Evolutionary conservation across 495 filamentous ascomycete genomes (phyloP), one percentile per base, ranked within the genome.

Genomic region (Xylaria telfairii): DNA sequence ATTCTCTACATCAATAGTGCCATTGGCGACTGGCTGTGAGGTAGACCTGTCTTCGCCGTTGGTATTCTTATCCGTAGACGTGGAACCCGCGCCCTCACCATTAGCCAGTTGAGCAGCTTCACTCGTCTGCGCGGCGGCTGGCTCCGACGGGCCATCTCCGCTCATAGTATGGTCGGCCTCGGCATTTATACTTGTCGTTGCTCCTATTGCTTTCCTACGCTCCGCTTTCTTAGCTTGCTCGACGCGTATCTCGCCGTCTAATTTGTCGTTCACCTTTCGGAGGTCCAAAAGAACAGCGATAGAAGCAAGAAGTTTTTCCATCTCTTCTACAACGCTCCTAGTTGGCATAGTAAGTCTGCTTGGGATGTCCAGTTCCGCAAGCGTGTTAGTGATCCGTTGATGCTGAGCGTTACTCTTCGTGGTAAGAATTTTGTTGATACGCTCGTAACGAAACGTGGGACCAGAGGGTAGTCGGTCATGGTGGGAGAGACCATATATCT

Each of bases 281-380:
- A 92, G 84, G 72, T 99, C 96, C 1, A 99, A 85, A 21, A 99
- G 80, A 15, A 87, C 77, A 41, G 90, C 88, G 54, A 99, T 93
- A 19, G 88, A 88, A 30, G 81, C 83, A 69, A 97, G 90, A 44
- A 99, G 84, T 65, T 86, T 83, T 81, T 98, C 96, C 77, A 94
- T 97, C 72, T 90, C 89, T 74, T 90, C 90, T 53, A 91, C 90
- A 1, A 97, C 93, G 1, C 86, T 87, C 21, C 88, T 88, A 0
- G 96, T 98, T 0, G 95, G 94, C 90, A 99, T 96, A 42, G 90
- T 83, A 26, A 98, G 84, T 8, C 93, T 83, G 1, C 90, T 83
- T 0, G 93, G 91, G 59, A 98, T 89, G 57, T 92, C 92, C 15
- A 97, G 85, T 76, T 98, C 92, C 24, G 87, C 84, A 21, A 98